phyloP scores from a whole-genome alignment of 192 early-diverging fungal species.

The Mycoemilia scoparia region DNA sequence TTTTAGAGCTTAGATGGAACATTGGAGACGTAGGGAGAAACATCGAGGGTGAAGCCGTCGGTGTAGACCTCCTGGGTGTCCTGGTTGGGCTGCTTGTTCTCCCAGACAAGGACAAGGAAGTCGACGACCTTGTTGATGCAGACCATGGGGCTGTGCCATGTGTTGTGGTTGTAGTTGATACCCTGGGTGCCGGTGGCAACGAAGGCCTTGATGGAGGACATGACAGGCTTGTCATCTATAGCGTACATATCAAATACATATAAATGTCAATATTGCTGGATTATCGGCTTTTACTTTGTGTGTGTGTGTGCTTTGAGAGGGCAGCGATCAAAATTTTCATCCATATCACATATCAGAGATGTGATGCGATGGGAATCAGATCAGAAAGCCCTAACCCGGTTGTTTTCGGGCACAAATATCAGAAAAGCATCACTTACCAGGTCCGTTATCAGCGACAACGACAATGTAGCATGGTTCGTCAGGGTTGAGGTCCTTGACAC shows the following conservation, averaged over 20 bases:
- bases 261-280: background rate
- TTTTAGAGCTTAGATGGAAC: too few relatives aligned
- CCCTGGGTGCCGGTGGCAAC: conserved; percentile 51
- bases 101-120: conserved; percentile 63
- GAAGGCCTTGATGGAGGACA: conserved; percentile 55
- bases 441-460: conserved; percentile 58
- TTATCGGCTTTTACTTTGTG: too few relatives aligned
- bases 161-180: conserved; percentile 60
- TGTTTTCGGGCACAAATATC: too few relatives aligned
- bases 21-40: too few relatives aligned
- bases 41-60: too few relatives aligned
- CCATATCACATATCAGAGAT: too few relatives aligned
- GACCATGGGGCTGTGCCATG: conserved; percentile 89
- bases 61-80: conserved; percentile 65
- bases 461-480: conserved; percentile 43
- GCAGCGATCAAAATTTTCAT: too few relatives aligned
- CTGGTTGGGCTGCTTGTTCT: conserved; percentile 49
- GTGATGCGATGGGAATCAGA: too few relatives aligned
- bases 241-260: conserved; percentile 2
- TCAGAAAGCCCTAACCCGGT: too few relatives aligned
- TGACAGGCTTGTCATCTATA: conserved; percentile 56
- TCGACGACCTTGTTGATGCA: conserved; percentile 38
- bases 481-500: conserved; percentile 6
- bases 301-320: too few relatives aligned
- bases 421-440: conserved; percentile 8